Evolutionary conservation across 305 asterid genomes (phyloP).

Genomic region (Fraxinus sp.): DNA sequence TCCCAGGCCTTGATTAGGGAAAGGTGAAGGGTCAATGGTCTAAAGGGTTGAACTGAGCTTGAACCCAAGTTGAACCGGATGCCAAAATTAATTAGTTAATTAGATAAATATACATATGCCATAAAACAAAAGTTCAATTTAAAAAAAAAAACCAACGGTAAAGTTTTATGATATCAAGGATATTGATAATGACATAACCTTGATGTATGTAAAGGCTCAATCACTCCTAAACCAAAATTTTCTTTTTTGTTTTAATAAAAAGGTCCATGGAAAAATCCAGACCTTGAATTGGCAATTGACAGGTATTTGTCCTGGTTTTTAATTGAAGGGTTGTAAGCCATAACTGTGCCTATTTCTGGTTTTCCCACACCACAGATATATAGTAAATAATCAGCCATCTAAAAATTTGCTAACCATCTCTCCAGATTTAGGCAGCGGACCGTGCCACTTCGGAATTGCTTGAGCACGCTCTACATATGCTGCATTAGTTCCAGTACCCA

Average conservation of each 20-base stretch:
- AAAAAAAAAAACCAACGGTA: neutral
- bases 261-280: neutral
- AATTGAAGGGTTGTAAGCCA: neutral
- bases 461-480: conserved; percentile 90
- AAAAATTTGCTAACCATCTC: conserved; percentile 63
- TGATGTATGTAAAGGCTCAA: neutral
- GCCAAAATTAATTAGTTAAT: neutral
- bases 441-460: conserved; percentile 92
- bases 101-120: neutral
- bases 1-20: neutral
- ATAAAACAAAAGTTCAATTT: neutral
- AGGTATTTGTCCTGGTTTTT: neutral
- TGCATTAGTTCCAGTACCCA: conserved; percentile 94
- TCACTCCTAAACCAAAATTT: neutral
- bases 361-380: neutral
- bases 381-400: neutral
- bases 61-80: neutral
- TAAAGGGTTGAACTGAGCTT: neutral
- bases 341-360: neutral
- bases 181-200: neutral
- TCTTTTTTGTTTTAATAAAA: neutral
- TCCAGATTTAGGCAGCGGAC: conserved; percentile 80
- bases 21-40: neutral
- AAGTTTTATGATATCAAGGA: neutral
- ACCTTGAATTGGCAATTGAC: neutral